Conservation (phyloP, 2,329 filamentous ascomycete species). For the Exophiala alcalophila region DNA sequence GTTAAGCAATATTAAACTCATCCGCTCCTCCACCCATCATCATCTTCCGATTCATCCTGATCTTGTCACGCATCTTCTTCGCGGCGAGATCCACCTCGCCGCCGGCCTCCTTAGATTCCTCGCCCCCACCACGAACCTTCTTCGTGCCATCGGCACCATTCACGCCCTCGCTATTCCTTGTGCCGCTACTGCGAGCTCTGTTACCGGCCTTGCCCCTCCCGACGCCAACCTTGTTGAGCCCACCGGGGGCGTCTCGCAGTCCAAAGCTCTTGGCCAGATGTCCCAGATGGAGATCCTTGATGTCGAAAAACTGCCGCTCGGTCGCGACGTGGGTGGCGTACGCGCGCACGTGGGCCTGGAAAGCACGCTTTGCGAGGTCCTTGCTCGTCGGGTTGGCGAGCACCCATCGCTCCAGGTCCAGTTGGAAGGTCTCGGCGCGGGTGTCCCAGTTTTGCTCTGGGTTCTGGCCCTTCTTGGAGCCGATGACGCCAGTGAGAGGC, state of each 20-base stretch:
- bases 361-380: constrained; percentile 78
- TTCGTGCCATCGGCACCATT: constrained; percentile 36
- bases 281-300: constrained; percentile 83
- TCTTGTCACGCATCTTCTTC: constrained; percentile 53
- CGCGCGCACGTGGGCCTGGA: constrained; percentile 86
- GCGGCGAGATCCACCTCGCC: constrained; percentile 47
- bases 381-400: constrained; percentile 65
- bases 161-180: constrained; percentile 31
- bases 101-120: constrained; percentile 29
- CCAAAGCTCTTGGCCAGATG: constrained; percentile 94
- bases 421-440: constrained; percentile 64
- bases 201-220: constrained; percentile 46
- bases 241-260: constrained; percentile 79
- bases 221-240: constrained; percentile 64
- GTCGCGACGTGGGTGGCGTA: constrained; percentile 90
- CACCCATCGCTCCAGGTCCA: constrained; percentile 65
- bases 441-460: constrained; percentile 54
- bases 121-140: constrained; percentile 26
- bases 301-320: constrained; percentile 85
- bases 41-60: constrained; percentile 50
- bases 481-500: constrained; percentile 36
- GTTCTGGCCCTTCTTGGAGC: constrained; percentile 23
- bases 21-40: constrained; percentile 50
- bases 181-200: constrained; percentile 36
- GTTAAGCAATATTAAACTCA: constrained; percentile 58